Base-by-base conservation (phyloP, 257 asterid genomes). In the Salvia hispanica region DNA sequence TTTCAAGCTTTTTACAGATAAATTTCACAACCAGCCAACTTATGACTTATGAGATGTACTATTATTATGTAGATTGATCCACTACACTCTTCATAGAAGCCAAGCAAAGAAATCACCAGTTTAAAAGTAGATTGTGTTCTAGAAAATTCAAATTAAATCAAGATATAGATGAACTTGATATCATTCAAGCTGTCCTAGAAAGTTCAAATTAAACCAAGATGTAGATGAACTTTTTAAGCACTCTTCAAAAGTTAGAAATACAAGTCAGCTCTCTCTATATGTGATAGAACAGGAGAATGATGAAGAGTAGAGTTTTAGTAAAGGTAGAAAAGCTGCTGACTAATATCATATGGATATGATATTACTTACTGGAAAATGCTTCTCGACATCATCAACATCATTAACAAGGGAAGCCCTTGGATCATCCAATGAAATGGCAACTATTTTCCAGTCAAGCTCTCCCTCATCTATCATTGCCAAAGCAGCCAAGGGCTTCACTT, bases 381-480 rank as follows among this genome's bases (percentile, higher is more conserved):
- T 94, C 76, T 91, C 99, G 12, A 91, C 98, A 54, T 91, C 96
- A 13, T 84, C 91, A 51, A 94, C 84, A 70, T 91, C 99, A 62
- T 87, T 87, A 71, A 94, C 98, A 78, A 94, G 96, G 53, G 96
- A 83, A 77, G 99, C 98, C 80, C 80, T 91, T 9, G 99, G 99
- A 77, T 91, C 96, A 47, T 94, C 99, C 79, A 91, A 72, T 5
- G 99, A 88, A 74, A 94, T 89, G 34, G 99, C 98, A 64, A 94
- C 82, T 37, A 94, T 89, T 75, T 91, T 94, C 98, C 99, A 94
- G 88, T 94, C 99, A 63, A 91, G 96, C 77, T 94, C 99, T 67
- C 96, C 99, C 68, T 94, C 99, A 52, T 94, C 99, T 60, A 94
- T 87, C 99, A 94, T 94, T 15, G 99, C 99, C 58, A 94, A 74